Evolutionary conservation across 192 early-diverging fungal genomes (phyloP), one percentile per base, ranked within the genome.

Genomic region (Podila verticillata): DNA sequence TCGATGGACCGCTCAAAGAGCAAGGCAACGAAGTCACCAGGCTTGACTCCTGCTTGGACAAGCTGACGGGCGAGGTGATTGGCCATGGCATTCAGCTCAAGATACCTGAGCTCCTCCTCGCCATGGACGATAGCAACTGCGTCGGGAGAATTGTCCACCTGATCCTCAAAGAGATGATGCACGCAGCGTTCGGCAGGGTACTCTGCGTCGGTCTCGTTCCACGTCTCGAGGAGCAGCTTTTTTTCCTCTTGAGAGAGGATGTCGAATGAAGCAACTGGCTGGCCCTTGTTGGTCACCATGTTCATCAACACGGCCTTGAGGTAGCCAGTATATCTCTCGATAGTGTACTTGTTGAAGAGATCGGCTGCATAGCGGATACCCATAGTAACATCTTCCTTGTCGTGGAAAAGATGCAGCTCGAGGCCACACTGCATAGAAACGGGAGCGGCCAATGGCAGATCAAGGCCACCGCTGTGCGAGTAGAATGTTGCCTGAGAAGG

Each of bases 51-150:
- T 5, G 47, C 36, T 26, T 44, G 39, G 29, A 64, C 62, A 48
- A 64, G 62, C 47, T 64, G 36, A 39, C 47, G 20, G 47, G 62
- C 36, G 47, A 64, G 20, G 4, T 24, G 36, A 48, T 48, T 20
- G 62, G 62, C 62, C 12, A 24, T n/a, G n/a, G 19, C 29, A 48
- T 64, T 48, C 62, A 64, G 29, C 47, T 44, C 24, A 44, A n/a
- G 62, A 48, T 36, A 64, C 39, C 39, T 64, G 7, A 64, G 12
- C 0, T 4, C 26, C n/a, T 15, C 9, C 7, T 48, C 47, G 13
- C 24, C 62, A 12, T 64, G 32, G 20, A 44, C 34, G 47, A 64
- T 24, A 48, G 62, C 62, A 48, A 64, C 34, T 5, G 62, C 62
- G 29, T 48, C 62, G 12, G 36, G 62, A 9, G 39, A 48, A 10